Evolutionary conservation across 352 stramenopile species (phyloP).

Genomic region (Phytopythium helicoides): DNA sequence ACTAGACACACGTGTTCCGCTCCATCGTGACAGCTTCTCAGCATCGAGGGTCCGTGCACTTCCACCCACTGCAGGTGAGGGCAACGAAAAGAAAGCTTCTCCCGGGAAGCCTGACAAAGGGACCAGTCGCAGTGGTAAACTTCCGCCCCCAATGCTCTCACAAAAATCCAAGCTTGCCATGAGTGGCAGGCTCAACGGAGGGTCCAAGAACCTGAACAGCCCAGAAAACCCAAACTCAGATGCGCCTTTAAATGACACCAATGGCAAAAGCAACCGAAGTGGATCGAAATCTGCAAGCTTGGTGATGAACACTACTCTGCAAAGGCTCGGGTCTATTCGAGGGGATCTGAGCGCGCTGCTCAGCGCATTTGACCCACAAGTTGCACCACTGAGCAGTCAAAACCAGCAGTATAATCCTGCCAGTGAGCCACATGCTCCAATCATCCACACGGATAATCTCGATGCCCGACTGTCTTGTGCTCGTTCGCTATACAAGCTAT

Average conservation of each 20-base stretch:
- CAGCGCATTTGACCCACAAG: conserved; percentile 16
- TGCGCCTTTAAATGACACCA: not conserved
- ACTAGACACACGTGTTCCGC: not conserved
- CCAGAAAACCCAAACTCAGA: not conserved
- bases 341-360: conserved; percentile 28
- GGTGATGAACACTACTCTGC: conserved; percentile 9
- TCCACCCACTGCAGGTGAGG: too few species aligned
- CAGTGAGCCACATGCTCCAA: not conserved
- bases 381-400: not conserved
- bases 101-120: too few species aligned
- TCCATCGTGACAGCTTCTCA: not conserved
- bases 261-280: not conserved
- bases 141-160: not conserved
- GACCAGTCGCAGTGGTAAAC: not conserved
- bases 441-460: conserved; percentile 33
- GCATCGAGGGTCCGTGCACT: too few species aligned
- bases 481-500: conserved; percentile 79
- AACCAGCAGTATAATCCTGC: not conserved
- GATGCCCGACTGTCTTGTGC: conserved; percentile 62
- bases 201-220: not conserved
- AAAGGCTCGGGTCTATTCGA: conserved; percentile 35
- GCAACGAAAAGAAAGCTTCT: too few species aligned
- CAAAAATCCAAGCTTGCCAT: not conserved
- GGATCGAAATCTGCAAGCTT: too few species aligned
- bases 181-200: not conserved